Conservation (phyloP, 2,329 filamentous ascomycete genomes). For the Epichloe baconii region DNA sequence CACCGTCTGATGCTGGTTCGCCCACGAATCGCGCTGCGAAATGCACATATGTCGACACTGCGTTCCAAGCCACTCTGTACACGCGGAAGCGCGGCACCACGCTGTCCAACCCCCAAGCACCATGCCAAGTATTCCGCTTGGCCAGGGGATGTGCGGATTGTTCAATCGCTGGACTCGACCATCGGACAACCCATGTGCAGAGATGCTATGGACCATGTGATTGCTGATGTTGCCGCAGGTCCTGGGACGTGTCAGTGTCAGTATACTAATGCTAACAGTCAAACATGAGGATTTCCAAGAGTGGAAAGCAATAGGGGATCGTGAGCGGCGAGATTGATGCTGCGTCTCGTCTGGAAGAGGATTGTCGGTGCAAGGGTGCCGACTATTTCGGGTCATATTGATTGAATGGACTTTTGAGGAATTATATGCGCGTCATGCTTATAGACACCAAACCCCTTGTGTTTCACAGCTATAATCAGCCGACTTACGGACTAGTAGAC, state of each 20-base stretch:
- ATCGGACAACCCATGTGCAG: slow-evolving; percentile 40
- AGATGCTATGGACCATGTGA: slow-evolving; percentile 21
- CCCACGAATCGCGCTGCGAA: slow-evolving; percentile 29
- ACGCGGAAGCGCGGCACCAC: slow-evolving; percentile 27
- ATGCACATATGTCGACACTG: slow-evolving; percentile 46
- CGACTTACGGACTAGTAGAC: no score
- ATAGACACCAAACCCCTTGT: no score
- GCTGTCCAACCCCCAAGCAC: slow-evolving; percentile 9
- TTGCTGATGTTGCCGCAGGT: slow-evolving; percentile 25
- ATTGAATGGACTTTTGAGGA: no score
- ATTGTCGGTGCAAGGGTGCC: no score
- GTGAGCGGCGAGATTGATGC: no score
- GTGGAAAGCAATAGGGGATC: background rate
- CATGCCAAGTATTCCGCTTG: slow-evolving; percentile 23
- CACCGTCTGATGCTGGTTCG: slow-evolving; percentile 31
- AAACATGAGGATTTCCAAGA: background rate
- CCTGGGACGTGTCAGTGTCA: slow-evolving; percentile 24
- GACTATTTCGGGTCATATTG: no score
- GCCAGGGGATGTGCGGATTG: slow-evolving; percentile 45
- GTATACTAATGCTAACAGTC: slow-evolving; percentile 18
- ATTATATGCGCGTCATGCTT: no score
- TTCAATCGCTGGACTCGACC: slow-evolving; percentile 30
- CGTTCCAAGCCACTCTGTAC: slow-evolving; percentile 45
- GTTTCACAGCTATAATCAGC: no score
- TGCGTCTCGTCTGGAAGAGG: no score